Evolutionary conservation across 2,329 filamentous ascomycete genomes (phyloP), one percentile per base, ranked within the genome.

Genomic region (Knoxdaviesia proteae): DNA sequence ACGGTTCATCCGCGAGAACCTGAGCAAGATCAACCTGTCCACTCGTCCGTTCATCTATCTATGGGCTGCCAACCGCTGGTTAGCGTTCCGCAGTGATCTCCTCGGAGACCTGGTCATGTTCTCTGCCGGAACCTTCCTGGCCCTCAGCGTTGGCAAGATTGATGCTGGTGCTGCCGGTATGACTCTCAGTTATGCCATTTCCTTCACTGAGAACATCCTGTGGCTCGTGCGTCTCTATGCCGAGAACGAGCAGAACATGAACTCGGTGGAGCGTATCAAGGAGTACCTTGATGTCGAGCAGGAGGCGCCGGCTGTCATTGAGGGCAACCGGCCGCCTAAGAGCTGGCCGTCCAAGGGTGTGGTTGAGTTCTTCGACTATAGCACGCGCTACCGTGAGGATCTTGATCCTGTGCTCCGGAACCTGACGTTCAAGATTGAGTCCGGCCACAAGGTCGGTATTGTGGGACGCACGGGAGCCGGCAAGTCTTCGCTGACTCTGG

Each of bases 211-310:
- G 58, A 96, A 94, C 50, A 81, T 98, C 6, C 64, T 98, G 11
- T 98, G 90, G 90, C 77, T 96, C 44, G 87, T 98, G 32, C 79
- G 90, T 39, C 69, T 94, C 9, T 98, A 98, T 57, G 80, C 87
- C 0, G 76, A 83, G 55, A 94, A 96, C 53, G 90, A 98, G 61
- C 90, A 98, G 60, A 96, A 94, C 61, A 96, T 98, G 90, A 98
- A 98, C 61, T 88, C 88, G 3, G 87, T 96, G 40, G 90, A 98
- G 61, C 83, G 90, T 54, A 80, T 98, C 55, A 92, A 94, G 63
- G 90, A 98, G 57, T 98, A 96, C 55, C 71, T 96, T 34, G 84
- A 96, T 38, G 82, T 98, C 1, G 88, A 96, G 52, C 88, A 94
- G 57, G 90, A 98, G 61, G 87, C 90, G 1, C 66, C 71, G 0